A percentile compares a stretch with the other conserved stretches of the same genome.
phyloP scores from a whole-genome alignment of 73 alveolate species.

The Paramecium bursaria region DNA sequence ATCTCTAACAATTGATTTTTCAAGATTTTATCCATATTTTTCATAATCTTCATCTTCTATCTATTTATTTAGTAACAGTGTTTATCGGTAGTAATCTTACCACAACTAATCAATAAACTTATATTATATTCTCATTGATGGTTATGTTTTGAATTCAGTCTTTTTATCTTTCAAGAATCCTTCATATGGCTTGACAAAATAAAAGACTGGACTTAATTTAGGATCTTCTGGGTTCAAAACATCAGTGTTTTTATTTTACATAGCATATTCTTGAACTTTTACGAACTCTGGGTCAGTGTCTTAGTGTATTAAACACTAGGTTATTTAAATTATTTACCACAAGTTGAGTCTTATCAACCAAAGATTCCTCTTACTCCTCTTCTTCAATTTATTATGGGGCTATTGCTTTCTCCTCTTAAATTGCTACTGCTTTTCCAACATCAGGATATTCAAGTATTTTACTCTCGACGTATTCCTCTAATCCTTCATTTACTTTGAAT shows the following conservation, averaged over 20 bases:
- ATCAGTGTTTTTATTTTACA: not conserved
- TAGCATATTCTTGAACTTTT: constrained; percentile 24
- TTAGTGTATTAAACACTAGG: constrained; percentile 26
- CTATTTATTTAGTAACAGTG: not conserved
- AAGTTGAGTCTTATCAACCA: no score
- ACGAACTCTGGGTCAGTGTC: constrained; percentile 11
- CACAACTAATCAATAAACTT: constrained; percentile 27
- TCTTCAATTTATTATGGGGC: not conserved
- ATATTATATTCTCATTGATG: not conserved
- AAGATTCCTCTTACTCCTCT: constrained; percentile 1
- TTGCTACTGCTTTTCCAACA: not conserved
- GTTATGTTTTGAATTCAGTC: constrained; percentile 15
- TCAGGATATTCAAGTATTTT: constrained; percentile 22
- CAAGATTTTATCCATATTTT: not conserved
- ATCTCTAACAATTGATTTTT: not conserved
- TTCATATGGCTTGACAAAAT: not conserved
- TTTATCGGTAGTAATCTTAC: constrained; percentile 16
- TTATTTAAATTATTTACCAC: no score
- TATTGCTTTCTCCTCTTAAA: not conserved
- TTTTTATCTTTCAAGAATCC: constrained; percentile 1
- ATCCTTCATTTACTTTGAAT: constrained; percentile 1
- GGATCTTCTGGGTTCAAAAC: constrained; percentile 41
- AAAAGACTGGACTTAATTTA: not conserved
- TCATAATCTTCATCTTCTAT: constrained; percentile 26
- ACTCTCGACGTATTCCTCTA: not conserved